Base-by-base conservation (phyloP, 257 asterid genomes). In the Osmanthus fragrans region DNA sequence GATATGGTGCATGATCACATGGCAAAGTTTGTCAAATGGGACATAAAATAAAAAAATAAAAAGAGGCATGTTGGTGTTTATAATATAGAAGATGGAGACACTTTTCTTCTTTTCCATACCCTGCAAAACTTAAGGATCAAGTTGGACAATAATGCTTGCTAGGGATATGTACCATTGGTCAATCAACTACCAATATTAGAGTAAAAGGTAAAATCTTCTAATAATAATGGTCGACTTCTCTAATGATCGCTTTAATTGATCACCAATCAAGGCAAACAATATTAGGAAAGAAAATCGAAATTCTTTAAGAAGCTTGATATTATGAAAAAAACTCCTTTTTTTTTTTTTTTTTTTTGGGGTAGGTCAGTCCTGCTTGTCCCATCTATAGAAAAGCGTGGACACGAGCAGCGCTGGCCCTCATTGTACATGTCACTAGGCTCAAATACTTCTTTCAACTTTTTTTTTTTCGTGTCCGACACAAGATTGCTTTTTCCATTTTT, bases 21-120 rank as follows among this genome's bases (percentile, higher is more conserved):
- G 88, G 83, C 85, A 77, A 74, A 7, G 71, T 40, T 76, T 73
- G 76, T 76, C 80, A 77, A 77, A 72, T 81, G 39, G 68, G 68
- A 58, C 12, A 58, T 58, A 49, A 49, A 49, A 49, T 21, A n/a
- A 21, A n/a, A n/a, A 58, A 19, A 58, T 1, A 1, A 58, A 21
- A 58, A 21, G 1, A 58, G 21, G 25, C 25, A 51, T 51, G 63
- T 58, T 6, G 21, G 30, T n/a, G 4, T n/a, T 58, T 60, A 21
- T 60, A 60, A 60, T 21, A 21, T 21, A 23, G 18, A 60, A 60
- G 30, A 7, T n/a, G 66, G 66, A n/a, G 66, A 58, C 30, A 19
- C 11, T 58, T 58, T 58, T 23, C 27, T 58, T 58, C 16, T 21
- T n/a, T 58, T 19, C 12, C 30, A 58, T 29, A 7, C 66, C 10